These are phyloP conservation scores for Solanum hybrid DNA, from an alignment of 305 asterid genomes.

Conservation along the genomic window DNA sequence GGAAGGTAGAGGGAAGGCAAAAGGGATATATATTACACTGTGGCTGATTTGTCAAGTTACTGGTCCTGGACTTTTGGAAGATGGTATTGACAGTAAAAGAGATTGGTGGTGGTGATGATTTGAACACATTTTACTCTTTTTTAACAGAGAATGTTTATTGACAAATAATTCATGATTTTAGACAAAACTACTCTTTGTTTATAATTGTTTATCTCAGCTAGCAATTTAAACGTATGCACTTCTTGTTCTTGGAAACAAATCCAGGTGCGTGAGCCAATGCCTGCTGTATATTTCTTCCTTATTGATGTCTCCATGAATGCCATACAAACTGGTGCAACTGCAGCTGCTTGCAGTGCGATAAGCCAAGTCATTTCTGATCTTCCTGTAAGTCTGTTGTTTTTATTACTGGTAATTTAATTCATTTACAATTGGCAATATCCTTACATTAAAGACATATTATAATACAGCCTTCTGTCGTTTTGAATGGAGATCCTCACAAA, in stretches of 20 bases:
- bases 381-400: conserved; percentile 53
- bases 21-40: background rate
- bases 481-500: background rate
- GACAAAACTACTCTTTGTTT: background rate
- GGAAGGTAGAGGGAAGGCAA: background rate
- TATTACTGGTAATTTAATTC: background rate
- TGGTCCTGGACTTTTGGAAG: background rate
- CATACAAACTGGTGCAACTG: conserved; percentile 93
- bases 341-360: conserved; percentile 92
- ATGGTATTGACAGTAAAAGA: background rate
- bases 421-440: background rate
- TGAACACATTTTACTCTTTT: background rate
- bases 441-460: background rate
- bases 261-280: conserved; percentile 98
- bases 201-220: background rate
- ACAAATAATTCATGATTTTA: background rate
- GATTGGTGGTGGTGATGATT: background rate
- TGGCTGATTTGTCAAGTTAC: background rate
- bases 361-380: conserved; percentile 21
- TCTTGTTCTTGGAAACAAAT: conserved; percentile 1
- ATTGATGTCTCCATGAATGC: conserved; percentile 94
- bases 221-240: background rate
- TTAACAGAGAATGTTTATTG: background rate
- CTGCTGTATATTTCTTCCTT: conserved; percentile 81
- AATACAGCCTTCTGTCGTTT: background rate